A percentile compares a stretch with the other conserved stretches of the same genome.
Evolutionary conservation across 495 filamentous ascomycete species (phyloP).

Genomic region (Chaetomium tenue): DNA sequence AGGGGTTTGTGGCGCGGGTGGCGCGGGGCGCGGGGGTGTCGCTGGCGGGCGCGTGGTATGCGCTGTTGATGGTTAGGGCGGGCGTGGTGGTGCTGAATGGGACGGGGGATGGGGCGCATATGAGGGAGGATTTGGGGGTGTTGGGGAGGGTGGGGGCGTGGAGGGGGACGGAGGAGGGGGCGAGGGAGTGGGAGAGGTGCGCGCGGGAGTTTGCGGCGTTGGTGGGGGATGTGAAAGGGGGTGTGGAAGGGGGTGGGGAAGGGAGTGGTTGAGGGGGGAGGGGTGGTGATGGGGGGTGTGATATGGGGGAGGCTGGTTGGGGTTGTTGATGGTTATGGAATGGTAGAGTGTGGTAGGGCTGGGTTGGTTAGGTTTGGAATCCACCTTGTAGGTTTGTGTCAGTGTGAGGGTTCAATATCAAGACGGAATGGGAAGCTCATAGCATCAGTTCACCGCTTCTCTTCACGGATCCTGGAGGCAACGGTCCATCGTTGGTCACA

Average conservation of each 20-base stretch:
- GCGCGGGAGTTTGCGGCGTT: conserved; percentile 46
- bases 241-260: neutral
- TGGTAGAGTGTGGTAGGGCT: too few species aligned
- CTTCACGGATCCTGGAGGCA: too few species aligned
- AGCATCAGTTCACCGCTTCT: too few species aligned
- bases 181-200: conserved; percentile 47
- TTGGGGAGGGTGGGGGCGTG: conserved; percentile 51
- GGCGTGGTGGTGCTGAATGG: conserved; percentile 65
- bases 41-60: conserved; percentile 60
- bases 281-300: neutral
- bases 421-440: too few species aligned
- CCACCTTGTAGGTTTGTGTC: too few species aligned
- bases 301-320: neutral
- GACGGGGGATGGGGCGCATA: conserved; percentile 60
- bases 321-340: neutral
- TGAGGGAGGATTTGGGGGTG: conserved; percentile 63
- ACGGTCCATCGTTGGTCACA: too few species aligned
- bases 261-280: neutral
- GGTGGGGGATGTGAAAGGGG: neutral
- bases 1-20: conserved; percentile 50
- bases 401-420: too few species aligned
- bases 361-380: too few species aligned
- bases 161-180: conserved; percentile 41
- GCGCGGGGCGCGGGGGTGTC: conserved; percentile 50
- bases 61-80: conserved; percentile 60